Percentiles rank a stretch among this genome's conserved stretches.
Conservation (phyloP, 495 filamentous ascomycete species). For the Penicillium desertorum region DNA sequence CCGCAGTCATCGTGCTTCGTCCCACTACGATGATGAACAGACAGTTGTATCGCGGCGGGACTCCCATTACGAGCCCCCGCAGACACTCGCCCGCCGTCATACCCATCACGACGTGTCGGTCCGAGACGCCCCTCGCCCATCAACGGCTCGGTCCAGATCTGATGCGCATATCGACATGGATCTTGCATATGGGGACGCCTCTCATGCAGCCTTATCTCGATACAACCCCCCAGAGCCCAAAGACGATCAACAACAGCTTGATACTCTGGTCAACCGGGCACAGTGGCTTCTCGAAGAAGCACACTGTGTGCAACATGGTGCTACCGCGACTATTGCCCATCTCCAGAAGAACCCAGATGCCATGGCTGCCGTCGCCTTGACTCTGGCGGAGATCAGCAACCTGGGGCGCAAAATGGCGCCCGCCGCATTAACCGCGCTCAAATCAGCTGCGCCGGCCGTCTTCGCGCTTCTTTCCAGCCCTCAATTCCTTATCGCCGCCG, state of each 20-base stretch:
- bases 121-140: conserved; percentile 29
- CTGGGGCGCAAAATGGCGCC: conserved; percentile 83
- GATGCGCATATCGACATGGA: conserved; percentile 77
- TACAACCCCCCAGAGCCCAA: conserved; percentile 29
- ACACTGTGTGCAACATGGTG: conserved; percentile 83
- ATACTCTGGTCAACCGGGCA: conserved; percentile 63
- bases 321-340: conserved; percentile 75
- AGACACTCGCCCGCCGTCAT: conserved; percentile 47
- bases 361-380: conserved; percentile 89
- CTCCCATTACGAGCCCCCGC: conserved; percentile 25
- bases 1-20: conserved; percentile 31
- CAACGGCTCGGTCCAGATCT: conserved; percentile 41
- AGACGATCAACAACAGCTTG: conserved; percentile 57
- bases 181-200: conserved; percentile 72
- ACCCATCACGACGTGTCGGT: conserved; percentile 43
- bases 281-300: conserved; percentile 77
- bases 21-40: conserved; percentile 30
- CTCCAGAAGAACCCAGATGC: conserved; percentile 90
- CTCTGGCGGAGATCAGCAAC: conserved; percentile 85
- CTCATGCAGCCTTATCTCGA: conserved; percentile 43
- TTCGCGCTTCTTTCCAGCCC: conserved; percentile 86
- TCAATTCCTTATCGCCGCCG: conserved; percentile 89
- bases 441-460: conserved; percentile 75
- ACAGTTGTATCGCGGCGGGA: conserved; percentile 13
- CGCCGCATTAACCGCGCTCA: conserved; percentile 68